Base-by-base conservation (phyloP, 1,284 basidiomycete species). In the Apiotrichum sp. region DNA sequence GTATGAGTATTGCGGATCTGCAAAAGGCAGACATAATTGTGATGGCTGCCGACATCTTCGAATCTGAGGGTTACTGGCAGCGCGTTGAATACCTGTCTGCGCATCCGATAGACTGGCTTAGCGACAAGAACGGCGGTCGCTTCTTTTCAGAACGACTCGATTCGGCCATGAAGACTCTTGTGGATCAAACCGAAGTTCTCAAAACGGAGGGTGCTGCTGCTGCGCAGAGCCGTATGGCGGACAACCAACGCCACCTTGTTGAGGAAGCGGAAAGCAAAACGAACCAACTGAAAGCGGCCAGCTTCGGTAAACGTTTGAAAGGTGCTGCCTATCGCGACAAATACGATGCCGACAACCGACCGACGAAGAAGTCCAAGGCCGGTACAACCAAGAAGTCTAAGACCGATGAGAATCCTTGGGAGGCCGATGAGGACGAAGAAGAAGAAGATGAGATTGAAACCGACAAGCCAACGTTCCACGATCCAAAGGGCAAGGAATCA, bases 21-120 rank as follows among this genome's bases (percentile, higher is more conserved):
- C 80, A 85, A 65, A 81, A 89, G 2, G 91, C 90, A 0, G 91
- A 97, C 70, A 85, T 97, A 50, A 80, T 97, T 50, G 83, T 97
- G 62, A 84, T 92, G 39, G 89, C 92, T 3, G 88, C 89, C 2
- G 91, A 86, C 63, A 76, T 96, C 16, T 90, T 93, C 79, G 86
- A 86, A 65, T 87, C 87, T 33, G 75, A 76, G 16, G 82, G 83
- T 13, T 95, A 93, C 70, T 81, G 90, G 57, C 52, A 70, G 31
- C 56, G 72, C n/a, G 64, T 71, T 51, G 72, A 74, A 56, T 74
- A 74, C 50, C 62, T 93, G 39, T 83, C 86, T 9, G 88, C 82
- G 10, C 68, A 69, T 39, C 70, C 72, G 7, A 64, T 69, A 46
- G 70, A 64, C 11, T 74, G 70, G 70, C 56, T 74, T 6, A 59